Percentiles rank a stretch among this genome's conserved stretches.
These are phyloP conservation scores for Neofusicoccum ribis DNA, from an alignment of 2,329 filamentous ascomycete genomes.

Conservation along the genomic window DNA sequence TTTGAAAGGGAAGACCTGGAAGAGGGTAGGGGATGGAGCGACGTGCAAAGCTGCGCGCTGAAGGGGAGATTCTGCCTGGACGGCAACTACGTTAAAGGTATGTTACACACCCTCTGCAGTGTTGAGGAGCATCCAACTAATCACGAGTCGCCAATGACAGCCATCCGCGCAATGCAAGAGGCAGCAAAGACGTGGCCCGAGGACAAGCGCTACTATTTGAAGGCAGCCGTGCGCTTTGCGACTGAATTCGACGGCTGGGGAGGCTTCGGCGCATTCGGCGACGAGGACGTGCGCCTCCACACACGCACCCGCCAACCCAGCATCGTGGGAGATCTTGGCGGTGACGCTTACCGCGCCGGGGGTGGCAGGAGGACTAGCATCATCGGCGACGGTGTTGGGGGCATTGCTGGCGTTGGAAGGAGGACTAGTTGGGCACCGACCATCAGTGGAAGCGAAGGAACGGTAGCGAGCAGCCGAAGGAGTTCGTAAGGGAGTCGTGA, in stretches of 20 bases:
- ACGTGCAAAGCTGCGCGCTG: conserved; percentile 70
- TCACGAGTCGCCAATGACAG: conserved; percentile 38
- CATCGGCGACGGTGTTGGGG: neutral
- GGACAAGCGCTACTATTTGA: conserved; percentile 63
- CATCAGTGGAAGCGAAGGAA: neutral
- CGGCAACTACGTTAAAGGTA: conserved; percentile 75
- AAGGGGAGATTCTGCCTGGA: conserved; percentile 68
- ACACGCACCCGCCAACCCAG: conserved; percentile 15
- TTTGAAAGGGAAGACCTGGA: conserved; percentile 57
- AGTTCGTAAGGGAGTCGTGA: neutral
- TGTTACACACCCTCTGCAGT: conserved; percentile 36
- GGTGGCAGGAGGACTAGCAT: conserved; percentile 6
- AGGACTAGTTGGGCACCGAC: neutral
- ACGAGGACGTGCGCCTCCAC: conserved; percentile 17
- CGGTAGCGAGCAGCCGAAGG: neutral
- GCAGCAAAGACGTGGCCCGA: conserved; percentile 75
- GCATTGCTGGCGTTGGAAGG: neutral
- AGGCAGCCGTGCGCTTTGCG: conserved; percentile 69
- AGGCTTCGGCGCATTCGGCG: conserved; percentile 38
- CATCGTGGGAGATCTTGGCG: conserved; percentile 5
- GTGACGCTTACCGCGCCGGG: neutral
- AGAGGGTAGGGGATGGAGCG: conserved; percentile 70
- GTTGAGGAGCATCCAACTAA: neutral
- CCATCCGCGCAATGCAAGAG: conserved; percentile 71
- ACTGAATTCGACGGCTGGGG: conserved; percentile 73